These are phyloP conservation scores for Bipolaris victoriae DNA, from an alignment of 2,329 filamentous ascomycete genomes.

Conservation along the genomic window DNA sequence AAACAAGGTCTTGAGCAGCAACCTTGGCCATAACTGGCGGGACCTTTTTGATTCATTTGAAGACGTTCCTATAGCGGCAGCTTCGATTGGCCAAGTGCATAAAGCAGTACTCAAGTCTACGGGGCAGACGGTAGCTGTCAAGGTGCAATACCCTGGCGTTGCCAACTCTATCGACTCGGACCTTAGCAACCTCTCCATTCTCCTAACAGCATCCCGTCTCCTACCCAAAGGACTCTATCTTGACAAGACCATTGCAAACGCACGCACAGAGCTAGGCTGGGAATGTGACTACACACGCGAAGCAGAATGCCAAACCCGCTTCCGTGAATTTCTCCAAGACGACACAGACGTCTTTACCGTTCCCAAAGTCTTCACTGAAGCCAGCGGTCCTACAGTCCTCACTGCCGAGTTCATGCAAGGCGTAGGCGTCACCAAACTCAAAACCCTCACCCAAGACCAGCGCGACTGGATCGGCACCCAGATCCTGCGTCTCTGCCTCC, in stretches of 20 bases:
- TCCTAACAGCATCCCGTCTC: constrained; percentile 87
- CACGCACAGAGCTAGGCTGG: constrained; percentile 89
- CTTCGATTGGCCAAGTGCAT: constrained; percentile 97
- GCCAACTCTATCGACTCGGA: constrained; percentile 96
- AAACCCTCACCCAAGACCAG: constrained; percentile 77
- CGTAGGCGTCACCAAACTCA: constrained; percentile 80
- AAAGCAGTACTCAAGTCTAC: constrained; percentile 78
- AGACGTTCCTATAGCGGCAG: constrained; percentile 90
- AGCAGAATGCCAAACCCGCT: constrained; percentile 78
- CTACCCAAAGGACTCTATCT: constrained; percentile 91
- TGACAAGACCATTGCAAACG: constrained; percentile 96
- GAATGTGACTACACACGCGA: constrained; percentile 96
- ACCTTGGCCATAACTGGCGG: constrained; percentile 84
- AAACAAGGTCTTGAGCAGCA: constrained; percentile 77
- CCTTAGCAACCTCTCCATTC: constrained; percentile 87
- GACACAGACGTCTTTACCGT: constrained; percentile 78
- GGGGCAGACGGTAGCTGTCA: constrained; percentile 82
- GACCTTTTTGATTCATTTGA: constrained; percentile 84
- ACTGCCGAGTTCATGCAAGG: constrained; percentile 94
- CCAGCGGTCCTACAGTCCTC: constrained; percentile 82
- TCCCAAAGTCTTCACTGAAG: constrained; percentile 76
- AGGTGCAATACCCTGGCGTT: constrained; percentile 96
- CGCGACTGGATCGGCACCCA: constrained; percentile 96
- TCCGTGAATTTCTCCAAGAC: constrained; percentile 75
- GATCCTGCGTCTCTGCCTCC: constrained; percentile 86